Evolutionary conservation across 2,329 filamentous ascomycete genomes (phyloP).

Genomic region (Teratosphaeria nubilosa): DNA sequence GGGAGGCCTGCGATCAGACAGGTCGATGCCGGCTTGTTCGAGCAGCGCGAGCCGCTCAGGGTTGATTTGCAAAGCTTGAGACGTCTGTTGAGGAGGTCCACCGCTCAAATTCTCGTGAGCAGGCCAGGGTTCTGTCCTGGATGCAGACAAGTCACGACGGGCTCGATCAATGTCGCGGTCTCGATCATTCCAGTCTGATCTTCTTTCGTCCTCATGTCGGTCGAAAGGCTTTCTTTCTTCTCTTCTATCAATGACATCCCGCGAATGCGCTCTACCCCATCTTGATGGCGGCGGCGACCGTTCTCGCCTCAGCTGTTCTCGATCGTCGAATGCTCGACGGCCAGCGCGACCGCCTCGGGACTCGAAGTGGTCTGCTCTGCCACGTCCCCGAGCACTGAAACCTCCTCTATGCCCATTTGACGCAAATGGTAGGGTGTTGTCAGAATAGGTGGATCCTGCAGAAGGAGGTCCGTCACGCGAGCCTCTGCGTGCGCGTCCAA

Average conservation of each 20-base stretch:
- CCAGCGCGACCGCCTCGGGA: constrained; percentile 34
- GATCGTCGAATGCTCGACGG: constrained; percentile 38
- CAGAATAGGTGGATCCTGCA: constrained; percentile 60
- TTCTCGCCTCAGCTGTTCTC: constrained; percentile 50
- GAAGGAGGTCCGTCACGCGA: constrained; percentile 66
- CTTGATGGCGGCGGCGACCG: constrained; percentile 38
- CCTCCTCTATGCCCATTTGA: constrained; percentile 45
- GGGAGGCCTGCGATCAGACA: constrained; percentile 16
- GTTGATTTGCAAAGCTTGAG: constrained; percentile 20
- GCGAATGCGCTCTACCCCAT: constrained; percentile 22
- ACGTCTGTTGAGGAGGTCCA: constrained; percentile 8
- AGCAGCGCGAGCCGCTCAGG: constrained; percentile 24
- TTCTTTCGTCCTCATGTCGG: constrained; percentile 33
- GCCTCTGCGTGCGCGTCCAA: constrained; percentile 55
- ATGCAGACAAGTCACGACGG: constrained; percentile 19
- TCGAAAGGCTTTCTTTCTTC: constrained; percentile 34
- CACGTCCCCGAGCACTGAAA: constrained; percentile 27
- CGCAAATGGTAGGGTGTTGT: constrained; percentile 47
- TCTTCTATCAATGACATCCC: constrained; percentile 30
- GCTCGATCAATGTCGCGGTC: constrained; percentile 30
- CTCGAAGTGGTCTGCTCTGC: background rate
- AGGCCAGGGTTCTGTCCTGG: constrained; percentile 19
- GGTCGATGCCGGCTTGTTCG: constrained; percentile 21
- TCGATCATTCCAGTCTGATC: constrained; percentile 28
- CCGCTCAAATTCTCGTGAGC: constrained; percentile 15